Percentiles rank a stretch among this genome's conserved stretches.
These are phyloP conservation scores for Atkinsonella hypoxylon DNA, from an alignment of 2,329 filamentous ascomycete genomes.

Conservation along the genomic window DNA sequence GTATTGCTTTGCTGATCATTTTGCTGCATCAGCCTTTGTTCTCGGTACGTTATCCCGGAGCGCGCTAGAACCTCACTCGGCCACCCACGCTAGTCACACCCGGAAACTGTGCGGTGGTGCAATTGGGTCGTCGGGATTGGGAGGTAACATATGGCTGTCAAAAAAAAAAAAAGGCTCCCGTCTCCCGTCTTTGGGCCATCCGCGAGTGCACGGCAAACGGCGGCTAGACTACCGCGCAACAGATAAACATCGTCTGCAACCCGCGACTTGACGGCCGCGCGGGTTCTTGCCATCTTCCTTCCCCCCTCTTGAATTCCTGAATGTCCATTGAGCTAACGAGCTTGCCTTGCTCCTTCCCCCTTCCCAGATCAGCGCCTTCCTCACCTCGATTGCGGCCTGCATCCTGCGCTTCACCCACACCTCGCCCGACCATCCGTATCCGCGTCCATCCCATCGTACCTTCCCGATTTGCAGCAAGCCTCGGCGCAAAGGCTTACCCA, in stretches of 20 bases:
- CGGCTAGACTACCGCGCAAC: not conserved
- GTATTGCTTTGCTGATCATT: not conserved
- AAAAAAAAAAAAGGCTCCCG: not conserved
- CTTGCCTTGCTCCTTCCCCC: not conserved
- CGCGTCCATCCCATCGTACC: not conserved
- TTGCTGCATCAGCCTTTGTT: not conserved
- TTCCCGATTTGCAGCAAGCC: not conserved
- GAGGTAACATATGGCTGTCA: no score
- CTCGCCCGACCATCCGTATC: not conserved
- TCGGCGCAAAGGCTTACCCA: not conserved
- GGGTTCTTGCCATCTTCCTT: not conserved
- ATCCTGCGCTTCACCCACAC: not conserved
- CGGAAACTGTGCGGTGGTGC: not conserved
- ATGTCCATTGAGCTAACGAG: not conserved
- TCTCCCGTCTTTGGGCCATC: not conserved
- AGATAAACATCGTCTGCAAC: not conserved
- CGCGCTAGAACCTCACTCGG: not conserved
- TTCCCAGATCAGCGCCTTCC: not conserved
- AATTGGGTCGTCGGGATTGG: no score
- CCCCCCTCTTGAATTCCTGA: not conserved
- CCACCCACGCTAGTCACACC: conserved; percentile 1
- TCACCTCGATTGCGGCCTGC: not conserved
- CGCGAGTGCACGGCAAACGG: not conserved
- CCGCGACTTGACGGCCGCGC: not conserved
- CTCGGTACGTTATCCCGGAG: conserved; percentile 3